phyloP scores from a whole-genome alignment of 2,329 filamentous ascomycete genomes.

The Fusarium bactridioides region DNA sequence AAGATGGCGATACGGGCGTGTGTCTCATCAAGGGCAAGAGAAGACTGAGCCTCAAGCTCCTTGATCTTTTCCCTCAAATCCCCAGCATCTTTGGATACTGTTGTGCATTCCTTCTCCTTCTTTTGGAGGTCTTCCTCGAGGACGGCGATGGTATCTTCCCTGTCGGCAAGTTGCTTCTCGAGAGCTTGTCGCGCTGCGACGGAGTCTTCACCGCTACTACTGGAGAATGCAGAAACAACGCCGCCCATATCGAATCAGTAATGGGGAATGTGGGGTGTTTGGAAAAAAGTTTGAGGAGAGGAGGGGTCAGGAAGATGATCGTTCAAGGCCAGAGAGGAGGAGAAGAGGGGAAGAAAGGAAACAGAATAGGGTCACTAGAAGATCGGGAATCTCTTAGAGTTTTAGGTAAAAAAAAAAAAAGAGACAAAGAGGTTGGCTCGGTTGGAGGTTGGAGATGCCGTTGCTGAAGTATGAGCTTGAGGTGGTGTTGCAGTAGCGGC shows the following conservation, averaged over 20 bases:
- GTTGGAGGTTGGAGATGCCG: slow-evolving; percentile 22
- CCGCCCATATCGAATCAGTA: slow-evolving; percentile 49
- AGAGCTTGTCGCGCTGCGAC: slow-evolving; percentile 45
- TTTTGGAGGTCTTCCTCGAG: slow-evolving; percentile 46
- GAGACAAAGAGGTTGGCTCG: slow-evolving; percentile 23
- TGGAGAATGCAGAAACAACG: slow-evolving; percentile 50
- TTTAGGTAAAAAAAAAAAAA: neutral
- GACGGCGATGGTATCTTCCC: slow-evolving; percentile 47
- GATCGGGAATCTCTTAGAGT: slow-evolving; percentile 8
- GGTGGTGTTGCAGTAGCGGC: slow-evolving; percentile 23
- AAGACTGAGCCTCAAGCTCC: slow-evolving; percentile 45
- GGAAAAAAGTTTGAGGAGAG: neutral
- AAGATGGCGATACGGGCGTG: slow-evolving; percentile 47
- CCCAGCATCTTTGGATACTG: slow-evolving; percentile 48
- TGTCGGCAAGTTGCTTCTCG: slow-evolving; percentile 51
- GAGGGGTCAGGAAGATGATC: slow-evolving; percentile 10
- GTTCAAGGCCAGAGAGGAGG: neutral
- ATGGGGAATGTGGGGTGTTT: slow-evolving; percentile 27
- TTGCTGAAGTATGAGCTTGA: slow-evolving; percentile 24
- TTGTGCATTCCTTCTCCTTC: slow-evolving; percentile 50
- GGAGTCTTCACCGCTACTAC: slow-evolving; percentile 45
- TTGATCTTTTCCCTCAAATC: slow-evolving; percentile 50
- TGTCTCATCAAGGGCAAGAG: slow-evolving; percentile 44
- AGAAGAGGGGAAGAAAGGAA: neutral
- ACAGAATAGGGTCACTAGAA: neutral